Percentiles rank a stretch among this genome's conserved stretches.
These are phyloP conservation scores for Echinochloa phyllopogon DNA, from an alignment of 176 grass and related monocot species.

Conservation along the genomic window DNA sequence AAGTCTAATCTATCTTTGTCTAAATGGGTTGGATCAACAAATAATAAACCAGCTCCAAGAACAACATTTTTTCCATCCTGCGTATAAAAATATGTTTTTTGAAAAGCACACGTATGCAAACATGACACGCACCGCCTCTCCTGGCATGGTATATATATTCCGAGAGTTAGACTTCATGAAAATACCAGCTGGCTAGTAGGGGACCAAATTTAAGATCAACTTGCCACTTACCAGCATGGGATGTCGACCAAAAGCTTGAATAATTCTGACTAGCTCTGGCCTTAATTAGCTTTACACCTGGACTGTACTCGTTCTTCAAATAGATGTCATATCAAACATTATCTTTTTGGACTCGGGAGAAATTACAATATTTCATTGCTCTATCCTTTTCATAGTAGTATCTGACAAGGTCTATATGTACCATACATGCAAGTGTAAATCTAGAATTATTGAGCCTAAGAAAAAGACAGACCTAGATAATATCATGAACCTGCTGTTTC, in stretches of 20 bases:
- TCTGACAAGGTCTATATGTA: not conserved
- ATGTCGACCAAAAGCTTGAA: constrained; percentile 45
- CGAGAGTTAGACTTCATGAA: constrained; percentile 19
- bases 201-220: constrained; percentile 25
- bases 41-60: not conserved
- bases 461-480: not conserved
- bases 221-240: constrained; percentile 28
- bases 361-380: not conserved
- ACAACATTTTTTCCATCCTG: not conserved
- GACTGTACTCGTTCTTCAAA: not conserved
- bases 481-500: not conserved
- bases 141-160: constrained; percentile 3
- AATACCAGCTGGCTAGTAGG: constrained; percentile 1
- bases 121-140: too few species aligned
- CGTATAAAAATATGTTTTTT: too few species aligned
- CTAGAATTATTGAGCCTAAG: not conserved
- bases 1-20: not conserved
- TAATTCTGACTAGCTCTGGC: constrained; percentile 28
- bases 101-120: too few species aligned
- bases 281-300: constrained; percentile 28
- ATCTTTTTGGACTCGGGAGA: not conserved
- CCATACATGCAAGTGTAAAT: not conserved
- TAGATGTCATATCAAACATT: not conserved
- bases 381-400: not conserved
- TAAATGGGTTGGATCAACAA: not conserved